Evolutionary conservation across 75 land plant genomes (phyloP), one percentile per base, ranked within the genome.

Genomic region (Selaginella moellendorffii): DNA sequence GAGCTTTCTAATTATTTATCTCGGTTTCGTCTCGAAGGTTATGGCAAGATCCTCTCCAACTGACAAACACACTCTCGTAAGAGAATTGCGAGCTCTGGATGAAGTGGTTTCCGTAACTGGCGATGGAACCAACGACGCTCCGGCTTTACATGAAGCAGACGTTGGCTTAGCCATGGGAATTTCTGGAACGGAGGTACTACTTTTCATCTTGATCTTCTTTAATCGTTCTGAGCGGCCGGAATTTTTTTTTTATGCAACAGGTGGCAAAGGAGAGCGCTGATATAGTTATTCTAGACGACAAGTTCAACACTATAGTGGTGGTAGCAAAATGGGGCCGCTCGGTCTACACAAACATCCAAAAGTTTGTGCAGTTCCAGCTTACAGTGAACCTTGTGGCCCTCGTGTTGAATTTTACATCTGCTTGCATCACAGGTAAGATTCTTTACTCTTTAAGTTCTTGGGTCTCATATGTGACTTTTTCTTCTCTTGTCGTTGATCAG

Each of bases 81-180:
- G 27, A 26, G 29, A 69, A 52, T 24, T 77, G 30, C 74, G 82
- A 17, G n/a, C n/a, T n/a, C 69, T 64, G 23, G 68, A 64, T 17
- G 80, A 83, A 59, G 86, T 83, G 26, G 86, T 83, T 64, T 83
- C 86, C 60, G 86, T 83, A 30, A 83, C 86, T 68, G 86, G 86
- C 56, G 86, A 83, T 76, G 86, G 86, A 1, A 83, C 86, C 9
- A 83, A 83, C 56, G 86, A 83, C 71, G 86, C 86, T 26, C 86
- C 86, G 19, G 86, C 86, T 52, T 63, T 83, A 70, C 80, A 71
- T 68, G 83, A 83, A 62, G 71, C 86, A 12, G 86, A 83, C 28
- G 80, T 83, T 78, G 86, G 86, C 30, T 76, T 83, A 65, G 83
- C 86, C 0, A 83, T 83, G 86, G 86, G 86, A 8, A 83, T 83